Evolutionary conservation across 352 stramenopile species (phyloP).

Genomic region (Globisporangium nodosum): DNA sequence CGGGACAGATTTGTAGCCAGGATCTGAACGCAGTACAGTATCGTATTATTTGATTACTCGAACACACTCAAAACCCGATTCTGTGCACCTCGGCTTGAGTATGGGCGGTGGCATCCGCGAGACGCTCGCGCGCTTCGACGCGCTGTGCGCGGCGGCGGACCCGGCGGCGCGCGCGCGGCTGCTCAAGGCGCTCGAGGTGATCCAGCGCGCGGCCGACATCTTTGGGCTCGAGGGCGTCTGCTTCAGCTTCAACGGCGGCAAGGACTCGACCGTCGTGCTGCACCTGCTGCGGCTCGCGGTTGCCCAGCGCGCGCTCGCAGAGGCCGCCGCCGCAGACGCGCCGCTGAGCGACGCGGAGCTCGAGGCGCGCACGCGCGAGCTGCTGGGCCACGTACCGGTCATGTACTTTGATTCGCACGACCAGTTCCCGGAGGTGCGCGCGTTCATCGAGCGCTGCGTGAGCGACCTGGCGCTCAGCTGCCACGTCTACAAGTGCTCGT

Average conservation of each 20-base stretch:
- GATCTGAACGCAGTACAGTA: too few relatives aligned
- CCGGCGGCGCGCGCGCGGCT: slow-evolving; percentile 36
- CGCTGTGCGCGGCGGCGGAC: slow-evolving; percentile 49
- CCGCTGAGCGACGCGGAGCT: slow-evolving; percentile 39
- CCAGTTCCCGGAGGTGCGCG: slow-evolving; percentile 92
- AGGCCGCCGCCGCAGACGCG: neutral
- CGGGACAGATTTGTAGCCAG: too few relatives aligned
- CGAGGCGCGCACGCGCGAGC: slow-evolving; percentile 32
- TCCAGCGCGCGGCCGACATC: slow-evolving; percentile 77
- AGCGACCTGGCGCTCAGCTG: slow-evolving; percentile 50
- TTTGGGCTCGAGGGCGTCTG: slow-evolving; percentile 67
- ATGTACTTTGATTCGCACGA: slow-evolving; percentile 97
- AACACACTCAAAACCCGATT: too few relatives aligned
- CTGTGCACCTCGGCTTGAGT: too few relatives aligned
- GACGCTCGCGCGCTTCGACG: slow-evolving; percentile 48
- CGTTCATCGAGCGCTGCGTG: slow-evolving; percentile 81
- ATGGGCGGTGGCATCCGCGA: slow-evolving; percentile 8
- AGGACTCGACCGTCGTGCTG: slow-evolving; percentile 90
- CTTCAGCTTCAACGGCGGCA: slow-evolving; percentile 93
- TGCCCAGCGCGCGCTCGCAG: slow-evolving; percentile 46
- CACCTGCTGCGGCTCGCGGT: slow-evolving; percentile 84
- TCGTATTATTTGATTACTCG: too few relatives aligned
- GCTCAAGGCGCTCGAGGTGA: slow-evolving; percentile 66
- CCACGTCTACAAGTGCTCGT: slow-evolving; percentile 86
- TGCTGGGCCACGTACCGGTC: slow-evolving; percentile 62